Evolutionary conservation across 805 yeast genomes (phyloP).

Genomic region (Pichia nanzhaoensis): DNA sequence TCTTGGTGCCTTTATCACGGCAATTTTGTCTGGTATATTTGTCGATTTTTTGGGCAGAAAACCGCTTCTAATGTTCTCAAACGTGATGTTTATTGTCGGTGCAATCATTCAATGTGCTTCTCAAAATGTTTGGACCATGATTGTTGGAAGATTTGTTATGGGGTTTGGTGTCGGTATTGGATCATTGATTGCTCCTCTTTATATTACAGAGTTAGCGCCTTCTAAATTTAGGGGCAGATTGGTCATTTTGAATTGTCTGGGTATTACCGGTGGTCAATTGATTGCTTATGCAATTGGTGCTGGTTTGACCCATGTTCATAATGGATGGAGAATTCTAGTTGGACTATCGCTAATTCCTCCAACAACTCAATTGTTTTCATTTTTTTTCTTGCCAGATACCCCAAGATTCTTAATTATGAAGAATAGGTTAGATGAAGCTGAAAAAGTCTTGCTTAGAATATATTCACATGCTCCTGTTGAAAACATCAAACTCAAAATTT

Average conservation of each 20-base stretch:
- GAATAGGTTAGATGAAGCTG: conserved; percentile 60
- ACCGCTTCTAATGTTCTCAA: conserved; percentile 76
- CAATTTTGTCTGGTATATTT: conserved; percentile 67
- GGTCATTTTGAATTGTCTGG: conserved; percentile 80
- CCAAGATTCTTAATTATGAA: conserved; percentile 83
- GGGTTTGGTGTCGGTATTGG: conserved; percentile 98
- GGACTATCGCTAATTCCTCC: conserved; percentile 90
- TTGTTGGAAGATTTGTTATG: conserved; percentile 83
- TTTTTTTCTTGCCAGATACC: conserved; percentile 88
- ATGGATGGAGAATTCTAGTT: conserved; percentile 92
- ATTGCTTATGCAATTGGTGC: conserved; percentile 93
- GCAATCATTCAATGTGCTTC: conserved; percentile 81
- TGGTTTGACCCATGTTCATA: conserved; percentile 61
- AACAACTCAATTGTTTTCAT: conserved; percentile 63
- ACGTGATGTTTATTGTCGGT: conserved; percentile 75
- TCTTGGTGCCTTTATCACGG: conserved; percentile 81
- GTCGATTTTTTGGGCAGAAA: conserved; percentile 86
- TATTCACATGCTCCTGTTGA: conserved; percentile 59
- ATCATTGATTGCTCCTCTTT: conserved; percentile 88
- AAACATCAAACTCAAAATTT: conserved; percentile 58
- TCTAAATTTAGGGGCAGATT: conserved; percentile 85
- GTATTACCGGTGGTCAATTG: conserved; percentile 92
- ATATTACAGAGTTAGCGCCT: conserved; percentile 90
- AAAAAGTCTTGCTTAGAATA: conserved; percentile 53
- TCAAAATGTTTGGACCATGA: conserved; percentile 82